Evolutionary conservation across 176 grass and related monocot species (phyloP), one percentile per base, ranked within the genome.

Genomic region (Aechmea fasciata): DNA sequence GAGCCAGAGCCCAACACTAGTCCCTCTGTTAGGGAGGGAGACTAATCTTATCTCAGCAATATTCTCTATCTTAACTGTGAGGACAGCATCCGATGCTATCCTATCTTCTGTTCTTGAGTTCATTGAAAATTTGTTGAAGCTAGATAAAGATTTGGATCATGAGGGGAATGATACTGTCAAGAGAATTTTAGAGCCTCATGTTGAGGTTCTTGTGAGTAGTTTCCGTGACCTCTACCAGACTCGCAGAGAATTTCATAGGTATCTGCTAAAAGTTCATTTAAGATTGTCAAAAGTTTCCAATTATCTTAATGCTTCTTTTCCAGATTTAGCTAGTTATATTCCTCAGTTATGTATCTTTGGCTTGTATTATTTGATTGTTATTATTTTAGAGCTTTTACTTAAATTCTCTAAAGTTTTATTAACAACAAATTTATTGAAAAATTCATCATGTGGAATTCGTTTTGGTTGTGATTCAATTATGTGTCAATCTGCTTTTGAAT

Each of bases 51-150:
- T 96, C 26, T 79, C 81, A 25, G 79, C 79, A 12, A 80, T 96
- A 67, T 96, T 92, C 83, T 90, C 93, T 78, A 85, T 92, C 75
- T 87, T 96, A 67, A 85, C 88, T 63, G 89, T 92, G 71, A 92
- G 78, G 73, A 92, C 81, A 18, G 93, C 83, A 3, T 92, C 93
- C 50, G 84, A 82, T 79, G 83, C 83, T 22, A 87, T 96, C 55
- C 80, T 85, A 57, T 89, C 85, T 66, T 84, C 77, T 86, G 81
- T 81, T 11, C 83, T 96, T 73, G 76, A 83, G 25, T 89, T 96
- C 72, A 80, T 92, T 52, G 92, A 96, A 73, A 96, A 96, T 90
- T 79, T 96, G 50, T 79, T 96, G 76, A 87, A 70, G 69, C 59
- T 96, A 71, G 86, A 96, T 83, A 84, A 50, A 72, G 83, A 89